A percentile compares a stretch with the other conserved stretches of the same genome.
phyloP scores from a whole-genome alignment of 805 yeast genomes.

The Pichia exigua region DNA sequence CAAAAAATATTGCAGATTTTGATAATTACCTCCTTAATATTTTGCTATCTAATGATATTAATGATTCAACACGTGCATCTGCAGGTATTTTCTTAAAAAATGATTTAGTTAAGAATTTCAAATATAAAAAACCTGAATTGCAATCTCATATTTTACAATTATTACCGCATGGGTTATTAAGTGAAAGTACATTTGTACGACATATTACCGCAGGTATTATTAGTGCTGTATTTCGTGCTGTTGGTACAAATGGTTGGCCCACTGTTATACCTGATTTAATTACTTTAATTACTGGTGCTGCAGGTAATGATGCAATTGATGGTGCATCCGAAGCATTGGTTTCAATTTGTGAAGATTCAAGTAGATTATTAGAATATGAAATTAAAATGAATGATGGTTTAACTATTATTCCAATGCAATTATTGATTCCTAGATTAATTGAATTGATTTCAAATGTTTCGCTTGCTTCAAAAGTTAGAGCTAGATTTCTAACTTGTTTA shows the following conservation, averaged over 20 bases:
- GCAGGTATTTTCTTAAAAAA: conserved; percentile 86
- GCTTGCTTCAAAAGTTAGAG: conserved; percentile 48
- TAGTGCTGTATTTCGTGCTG: conserved; percentile 64
- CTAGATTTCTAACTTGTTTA: conserved; percentile 61
- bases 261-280: conserved; percentile 60
- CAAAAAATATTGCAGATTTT: conserved; percentile 65
- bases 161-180: conserved; percentile 42
- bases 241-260: conserved; percentile 70
- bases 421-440: conserved; percentile 59
- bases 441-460: conserved; percentile 36
- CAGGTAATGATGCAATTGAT: conserved; percentile 44
- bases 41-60: conserved; percentile 46
- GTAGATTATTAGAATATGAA: conserved; percentile 53
- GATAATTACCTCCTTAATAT: conserved; percentile 72
- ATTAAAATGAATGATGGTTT: conserved; percentile 44
- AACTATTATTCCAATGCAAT: conserved; percentile 43
- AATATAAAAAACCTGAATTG: conserved; percentile 22
- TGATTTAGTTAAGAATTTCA: conserved; percentile 40
- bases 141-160: conserved; percentile 30
- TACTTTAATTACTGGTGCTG: conserved; percentile 44
- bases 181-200: conserved; percentile 53
- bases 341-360: conserved; percentile 87
- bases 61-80: conserved; percentile 66
- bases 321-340: conserved; percentile 77
- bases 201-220: conserved; percentile 88